Evolutionary conservation across 129 eudicot species (phyloP).

Genomic region (Pulicaria dysenterica): DNA sequence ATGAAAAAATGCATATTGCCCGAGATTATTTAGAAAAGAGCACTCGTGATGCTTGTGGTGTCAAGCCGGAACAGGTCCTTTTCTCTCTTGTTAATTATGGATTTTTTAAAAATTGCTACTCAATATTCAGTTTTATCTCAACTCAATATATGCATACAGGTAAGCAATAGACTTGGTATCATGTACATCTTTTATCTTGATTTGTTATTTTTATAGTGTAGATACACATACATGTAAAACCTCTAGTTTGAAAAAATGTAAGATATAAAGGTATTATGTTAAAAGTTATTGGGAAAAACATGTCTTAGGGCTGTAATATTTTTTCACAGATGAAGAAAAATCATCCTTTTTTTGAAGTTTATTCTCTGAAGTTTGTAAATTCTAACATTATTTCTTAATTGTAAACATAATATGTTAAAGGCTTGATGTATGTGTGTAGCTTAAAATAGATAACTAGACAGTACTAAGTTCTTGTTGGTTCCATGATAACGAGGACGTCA

Average conservation of each 20-base stretch:
- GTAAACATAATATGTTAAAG: neutral
- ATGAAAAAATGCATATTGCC: slow-evolving; percentile 98
- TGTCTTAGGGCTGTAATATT: neutral
- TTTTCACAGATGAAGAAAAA: neutral
- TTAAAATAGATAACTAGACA: neutral
- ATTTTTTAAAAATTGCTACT: neutral
- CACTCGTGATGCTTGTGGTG: slow-evolving; percentile 95
- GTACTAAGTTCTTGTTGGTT: neutral
- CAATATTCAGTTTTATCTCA: neutral
- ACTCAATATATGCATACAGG: neutral
- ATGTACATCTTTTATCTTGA: neutral
- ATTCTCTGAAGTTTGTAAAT: neutral
- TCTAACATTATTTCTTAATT: neutral
- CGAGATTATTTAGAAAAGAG: slow-evolving; percentile 90
- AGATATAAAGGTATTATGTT: neutral
- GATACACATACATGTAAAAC: neutral
- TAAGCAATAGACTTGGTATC: neutral
- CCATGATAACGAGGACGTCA: neutral
- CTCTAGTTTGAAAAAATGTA: neutral
- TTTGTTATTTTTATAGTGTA: neutral
- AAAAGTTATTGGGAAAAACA: neutral
- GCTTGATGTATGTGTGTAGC: neutral
- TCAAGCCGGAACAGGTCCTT: slow-evolving; percentile 82
- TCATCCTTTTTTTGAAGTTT: neutral
- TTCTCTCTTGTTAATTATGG: slow-evolving; percentile 7